Evolutionary conservation across 345 rosid genomes (phyloP).

Genomic region (Brassica rapa): DNA sequence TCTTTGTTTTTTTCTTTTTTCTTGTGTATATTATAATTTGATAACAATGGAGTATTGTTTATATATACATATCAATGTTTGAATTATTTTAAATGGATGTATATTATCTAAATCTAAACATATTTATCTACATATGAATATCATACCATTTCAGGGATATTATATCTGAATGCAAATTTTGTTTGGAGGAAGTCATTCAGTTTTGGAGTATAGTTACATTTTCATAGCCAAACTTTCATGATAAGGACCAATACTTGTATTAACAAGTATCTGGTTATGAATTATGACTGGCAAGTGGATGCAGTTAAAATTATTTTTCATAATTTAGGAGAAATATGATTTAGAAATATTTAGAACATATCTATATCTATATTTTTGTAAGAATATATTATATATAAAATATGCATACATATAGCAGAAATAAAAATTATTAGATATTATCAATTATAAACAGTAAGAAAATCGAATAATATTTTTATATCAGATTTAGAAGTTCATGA

Average conservation of each 20-base stretch:
- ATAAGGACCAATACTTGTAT: not conserved
- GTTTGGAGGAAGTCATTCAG: not conserved
- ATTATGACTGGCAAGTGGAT: not conserved
- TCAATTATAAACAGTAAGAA: not conserved
- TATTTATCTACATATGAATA: not conserved
- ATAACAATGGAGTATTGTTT: not conserved
- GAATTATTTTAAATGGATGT: not conserved
- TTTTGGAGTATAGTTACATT: not conserved
- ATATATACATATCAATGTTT: not conserved
- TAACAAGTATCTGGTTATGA: not conserved
- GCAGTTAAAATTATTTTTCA: not conserved
- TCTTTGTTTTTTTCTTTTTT: not conserved
- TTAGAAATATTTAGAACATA: not conserved
- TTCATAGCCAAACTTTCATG: not conserved
- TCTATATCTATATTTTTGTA: not conserved
- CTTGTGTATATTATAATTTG: not conserved
- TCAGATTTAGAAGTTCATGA: not conserved
- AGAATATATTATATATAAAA: not conserved
- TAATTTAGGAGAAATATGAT: not conserved
- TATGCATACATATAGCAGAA: not conserved
- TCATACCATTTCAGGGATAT: constrained; percentile 7
- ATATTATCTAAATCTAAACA: not conserved
- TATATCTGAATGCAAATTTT: not conserved
- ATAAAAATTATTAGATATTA: not conserved
- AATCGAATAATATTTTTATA: not conserved